A percentile compares a stretch with the other conserved stretches of the same genome.
Conservation (phyloP, 441 rosid species). For the Croton laevigatus region DNA sequence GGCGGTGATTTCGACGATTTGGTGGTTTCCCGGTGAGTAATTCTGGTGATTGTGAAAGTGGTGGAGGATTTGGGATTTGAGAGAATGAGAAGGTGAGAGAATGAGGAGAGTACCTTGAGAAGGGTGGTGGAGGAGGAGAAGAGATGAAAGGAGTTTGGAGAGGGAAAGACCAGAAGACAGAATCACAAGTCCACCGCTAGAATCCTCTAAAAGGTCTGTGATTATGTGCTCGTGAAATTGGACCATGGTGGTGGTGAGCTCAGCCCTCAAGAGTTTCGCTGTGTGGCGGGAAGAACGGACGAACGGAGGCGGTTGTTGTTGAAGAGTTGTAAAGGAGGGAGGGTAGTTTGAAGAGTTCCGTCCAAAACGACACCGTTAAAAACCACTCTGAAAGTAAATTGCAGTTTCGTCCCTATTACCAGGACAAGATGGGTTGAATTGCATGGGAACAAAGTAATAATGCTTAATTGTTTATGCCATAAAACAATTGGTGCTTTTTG, state of each 20-base stretch:
- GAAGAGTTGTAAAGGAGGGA: background rate
- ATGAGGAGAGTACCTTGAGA: conserved; percentile 75
- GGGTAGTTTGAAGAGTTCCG: background rate
- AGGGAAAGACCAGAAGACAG: conserved; percentile 90
- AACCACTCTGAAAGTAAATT: too few relatives aligned
- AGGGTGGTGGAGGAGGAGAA: conserved; percentile 70
- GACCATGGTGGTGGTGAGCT: conserved; percentile 37
- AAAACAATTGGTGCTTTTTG: too few relatives aligned
- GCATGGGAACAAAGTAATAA: too few relatives aligned
- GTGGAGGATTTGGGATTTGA: conserved; percentile 63
- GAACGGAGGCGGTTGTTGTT: background rate
- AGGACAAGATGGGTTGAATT: too few relatives aligned
- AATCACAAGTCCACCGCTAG: conserved; percentile 67
- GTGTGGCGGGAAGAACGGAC: conserved; percentile 8
- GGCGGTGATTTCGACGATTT: conserved; percentile 63
- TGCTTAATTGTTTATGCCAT: too few relatives aligned
- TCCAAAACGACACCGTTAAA: background rate
- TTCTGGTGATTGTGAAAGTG: conserved; percentile 30
- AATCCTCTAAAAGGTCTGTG: conserved; percentile 71
- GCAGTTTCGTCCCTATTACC: too few relatives aligned
- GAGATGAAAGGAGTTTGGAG: conserved; percentile 58
- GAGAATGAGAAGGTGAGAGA: conserved; percentile 57
- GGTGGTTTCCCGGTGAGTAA: conserved; percentile 24
- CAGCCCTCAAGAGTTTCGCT: too few relatives aligned
- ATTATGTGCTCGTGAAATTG: conserved; percentile 79